These are phyloP conservation scores for Malbranchea cinnamomea DNA, from an alignment of 2,329 filamentous ascomycete genomes.

Conservation along the genomic window DNA sequence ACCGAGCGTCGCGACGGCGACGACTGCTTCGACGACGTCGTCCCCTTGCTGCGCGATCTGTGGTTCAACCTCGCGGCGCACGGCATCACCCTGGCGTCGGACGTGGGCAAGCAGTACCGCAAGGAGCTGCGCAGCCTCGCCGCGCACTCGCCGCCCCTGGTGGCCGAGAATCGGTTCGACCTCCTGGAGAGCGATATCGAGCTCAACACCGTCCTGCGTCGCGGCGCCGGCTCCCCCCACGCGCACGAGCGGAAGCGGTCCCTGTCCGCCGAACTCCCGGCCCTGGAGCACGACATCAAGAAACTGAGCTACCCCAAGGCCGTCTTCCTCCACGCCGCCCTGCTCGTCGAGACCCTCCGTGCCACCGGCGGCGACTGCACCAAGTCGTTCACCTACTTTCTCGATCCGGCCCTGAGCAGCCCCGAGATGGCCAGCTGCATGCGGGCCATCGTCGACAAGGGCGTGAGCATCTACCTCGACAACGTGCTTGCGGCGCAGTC, in stretches of 20 bases:
- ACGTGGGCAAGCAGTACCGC: constrained; percentile 55
- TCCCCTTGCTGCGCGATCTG: constrained; percentile 66
- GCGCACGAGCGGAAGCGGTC: constrained; percentile 67
- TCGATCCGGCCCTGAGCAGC: constrained; percentile 67
- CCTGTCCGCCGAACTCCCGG: constrained; percentile 58
- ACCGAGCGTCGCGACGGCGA: constrained; percentile 16
- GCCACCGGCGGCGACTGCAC: constrained; percentile 81
- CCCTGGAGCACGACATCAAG: constrained; percentile 63
- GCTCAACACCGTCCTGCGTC: constrained; percentile 78
- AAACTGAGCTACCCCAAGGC: constrained; percentile 75
- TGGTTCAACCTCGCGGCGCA: constrained; percentile 98
- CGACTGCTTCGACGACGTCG: constrained; percentile 45
- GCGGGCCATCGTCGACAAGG: constrained; percentile 47
- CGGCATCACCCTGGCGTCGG: constrained; percentile 64
- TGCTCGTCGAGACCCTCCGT: constrained; percentile 76
- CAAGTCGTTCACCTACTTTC: constrained; percentile 76
- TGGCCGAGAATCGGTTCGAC: constrained; percentile 77
- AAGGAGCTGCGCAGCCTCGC: constrained; percentile 73
- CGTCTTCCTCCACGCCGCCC: constrained; percentile 81
- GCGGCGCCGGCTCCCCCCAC: constrained; percentile 63
- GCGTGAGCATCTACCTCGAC: constrained; percentile 64
- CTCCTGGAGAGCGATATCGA: constrained; percentile 93
- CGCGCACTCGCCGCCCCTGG: constrained; percentile 69
- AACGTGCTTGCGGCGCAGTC: constrained; percentile 58
- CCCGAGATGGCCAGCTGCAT: constrained; percentile 49